Base-by-base conservation (phyloP, 371 early-diverging fungal genomes). In the Dipsacomyces acuminosporus region DNA sequence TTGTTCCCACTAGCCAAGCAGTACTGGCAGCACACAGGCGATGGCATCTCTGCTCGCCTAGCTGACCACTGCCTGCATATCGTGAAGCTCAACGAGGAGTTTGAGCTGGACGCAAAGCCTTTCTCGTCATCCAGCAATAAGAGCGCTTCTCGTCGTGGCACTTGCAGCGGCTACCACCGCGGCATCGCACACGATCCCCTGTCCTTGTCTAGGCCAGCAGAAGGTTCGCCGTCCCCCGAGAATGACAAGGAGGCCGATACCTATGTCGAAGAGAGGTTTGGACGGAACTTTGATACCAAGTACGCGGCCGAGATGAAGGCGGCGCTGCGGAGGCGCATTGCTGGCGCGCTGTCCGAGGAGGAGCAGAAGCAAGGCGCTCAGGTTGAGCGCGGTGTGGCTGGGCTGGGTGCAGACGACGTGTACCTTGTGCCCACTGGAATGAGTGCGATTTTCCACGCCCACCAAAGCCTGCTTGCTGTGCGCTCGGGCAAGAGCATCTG, bases 1-100 rank as follows among this genome's bases (percentile, higher is more conserved):
- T 80, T 80, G 26, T 82, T 80, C 41, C 55, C 78, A 6, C 64
- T 88, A 30, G 95, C 89, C 8, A 94, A 93, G 59, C 84, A 82
- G 73, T 94, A 83, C 55, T 96, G 97, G 97, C 96, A 96, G 71
- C 95, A 94, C 64, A 69, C 91, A 2, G 97, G 97, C 19, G 89
- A 89, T 36, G 89, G 85, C 45, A 80, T 96, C 34, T 83, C 89
- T 1, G 89, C 91, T 0, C 86, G 97, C 25, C 80, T 86, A 71
- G 97, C 97, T 1, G 86, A 88, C 34, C 82, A 86, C 51, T 86
- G 87, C 55, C 69, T 96, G 50, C 67, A 79, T 30, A 71, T 89
- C 17, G 61, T 89, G 52, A 82, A 78, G 21, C 71, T 75, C 18
- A 80, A 82, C 57, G 65, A 63, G 13, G 41, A 55, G 48, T 54